A percentile compares a stretch with the other conserved stretches of the same genome.
Conservation (phyloP, 139 green algal species). For the Chloropicon primus region DNA sequence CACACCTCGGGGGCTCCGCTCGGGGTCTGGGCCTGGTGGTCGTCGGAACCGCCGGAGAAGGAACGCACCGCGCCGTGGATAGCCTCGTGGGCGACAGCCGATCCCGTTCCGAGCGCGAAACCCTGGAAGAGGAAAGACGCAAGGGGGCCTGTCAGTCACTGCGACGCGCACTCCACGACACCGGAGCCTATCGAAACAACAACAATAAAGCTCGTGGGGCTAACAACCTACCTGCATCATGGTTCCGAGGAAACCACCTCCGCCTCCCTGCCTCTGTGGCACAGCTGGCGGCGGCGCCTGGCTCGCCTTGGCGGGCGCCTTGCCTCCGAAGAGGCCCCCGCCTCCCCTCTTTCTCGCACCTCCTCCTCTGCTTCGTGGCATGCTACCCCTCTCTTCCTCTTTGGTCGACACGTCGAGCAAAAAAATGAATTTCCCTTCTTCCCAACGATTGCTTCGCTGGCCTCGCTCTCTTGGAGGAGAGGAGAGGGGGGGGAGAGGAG, state of each 20-base stretch:
- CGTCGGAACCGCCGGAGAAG: not conserved
- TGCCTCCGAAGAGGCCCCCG: not conserved
- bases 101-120: constrained; percentile 67
- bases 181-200: no score
- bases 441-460: no score
- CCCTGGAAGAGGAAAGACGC: no score
- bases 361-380: not conserved
- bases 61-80: constrained; percentile 59
- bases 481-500: no score
- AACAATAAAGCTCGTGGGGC: no score
- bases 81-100: constrained; percentile 65
- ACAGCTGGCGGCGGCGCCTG: not conserved
- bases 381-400: no score
- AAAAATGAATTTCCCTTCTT: no score
- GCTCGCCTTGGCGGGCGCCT: not conserved
- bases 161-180: no score
- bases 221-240: no score
- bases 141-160: no score
- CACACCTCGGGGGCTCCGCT: constrained; percentile 27
- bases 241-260: not conserved
- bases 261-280: not conserved
- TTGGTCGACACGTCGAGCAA: no score
- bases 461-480: no score
- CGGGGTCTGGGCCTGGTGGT: not conserved
- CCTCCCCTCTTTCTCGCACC: not conserved